Conservation (phyloP, 352 stramenopile species). For the Pythium phragmiticola region DNA sequence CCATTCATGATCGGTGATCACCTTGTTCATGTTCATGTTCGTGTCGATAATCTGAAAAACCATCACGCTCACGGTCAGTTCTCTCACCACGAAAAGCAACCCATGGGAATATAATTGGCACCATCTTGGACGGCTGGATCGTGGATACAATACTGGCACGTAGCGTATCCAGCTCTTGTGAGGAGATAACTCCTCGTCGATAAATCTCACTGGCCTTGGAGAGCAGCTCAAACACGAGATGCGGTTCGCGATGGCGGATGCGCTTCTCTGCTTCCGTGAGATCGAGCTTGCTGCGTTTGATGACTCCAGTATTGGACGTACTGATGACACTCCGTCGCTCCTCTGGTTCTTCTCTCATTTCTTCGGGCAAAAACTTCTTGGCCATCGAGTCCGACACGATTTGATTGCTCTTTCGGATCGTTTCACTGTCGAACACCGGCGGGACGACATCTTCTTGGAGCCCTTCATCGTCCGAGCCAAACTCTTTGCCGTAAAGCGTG, state of each 20-base stretch:
- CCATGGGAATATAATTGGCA: slow-evolving; percentile 24
- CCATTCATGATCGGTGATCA: slow-evolving; percentile 88
- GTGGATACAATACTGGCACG: slow-evolving; percentile 75
- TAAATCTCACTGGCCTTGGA: slow-evolving; percentile 86
- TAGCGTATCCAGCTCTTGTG: slow-evolving; percentile 71
- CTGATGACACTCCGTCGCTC: slow-evolving; percentile 30
- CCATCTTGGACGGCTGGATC: slow-evolving; percentile 85
- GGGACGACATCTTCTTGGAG: slow-evolving; percentile 56
- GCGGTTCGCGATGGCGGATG: slow-evolving; percentile 79
- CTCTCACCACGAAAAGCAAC: not conserved
- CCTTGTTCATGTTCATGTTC: slow-evolving; percentile 82
- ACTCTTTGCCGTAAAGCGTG: slow-evolving; percentile 82
- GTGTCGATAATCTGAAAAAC: slow-evolving; percentile 65
- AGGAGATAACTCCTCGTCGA: slow-evolving; percentile 74
- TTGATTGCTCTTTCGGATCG: slow-evolving; percentile 63
- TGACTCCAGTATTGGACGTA: slow-evolving; percentile 77
- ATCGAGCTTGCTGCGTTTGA: slow-evolving; percentile 81
- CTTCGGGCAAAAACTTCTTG: slow-evolving; percentile 71
- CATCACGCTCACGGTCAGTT: not conserved
- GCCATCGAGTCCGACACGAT: slow-evolving; percentile 84
- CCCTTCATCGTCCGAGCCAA: slow-evolving; percentile 45
- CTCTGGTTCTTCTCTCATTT: slow-evolving; percentile 33
- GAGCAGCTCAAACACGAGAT: slow-evolving; percentile 79
- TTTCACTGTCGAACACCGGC: slow-evolving; percentile 51
- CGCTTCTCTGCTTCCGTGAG: slow-evolving; percentile 78